Percentiles rank a stretch among this genome's conserved stretches.
These are phyloP conservation scores for Chlorella variabilis DNA, from an alignment of 163 green algal genomes.

Conservation along the genomic window DNA sequence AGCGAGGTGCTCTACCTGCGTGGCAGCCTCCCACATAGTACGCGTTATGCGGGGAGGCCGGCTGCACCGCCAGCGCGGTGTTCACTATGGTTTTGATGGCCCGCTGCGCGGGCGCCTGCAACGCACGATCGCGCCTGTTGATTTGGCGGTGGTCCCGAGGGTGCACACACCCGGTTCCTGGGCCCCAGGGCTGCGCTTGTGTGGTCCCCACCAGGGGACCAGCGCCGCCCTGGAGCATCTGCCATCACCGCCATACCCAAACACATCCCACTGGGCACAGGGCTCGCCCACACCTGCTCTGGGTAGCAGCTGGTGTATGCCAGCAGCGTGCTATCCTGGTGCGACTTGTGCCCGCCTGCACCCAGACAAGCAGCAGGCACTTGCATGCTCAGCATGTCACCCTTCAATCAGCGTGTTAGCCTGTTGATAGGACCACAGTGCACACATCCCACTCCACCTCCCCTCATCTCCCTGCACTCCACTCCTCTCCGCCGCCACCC, in stretches of 20 bases:
- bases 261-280: no score
- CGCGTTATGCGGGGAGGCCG: conserved; percentile 7
- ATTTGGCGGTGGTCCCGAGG: no score
- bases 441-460: neutral
- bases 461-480: neutral
- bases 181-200: no score
- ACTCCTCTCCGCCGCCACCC: no score
- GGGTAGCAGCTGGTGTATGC: conserved; percentile 43
- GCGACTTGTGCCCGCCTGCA: neutral
- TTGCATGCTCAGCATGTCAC: neutral
- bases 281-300: conserved; percentile 1
- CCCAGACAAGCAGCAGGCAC: neutral
- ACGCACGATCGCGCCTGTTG: neutral
- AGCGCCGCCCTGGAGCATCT: no score
- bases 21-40: neutral
- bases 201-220: no score
- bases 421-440: neutral
- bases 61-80: conserved; percentile 2
- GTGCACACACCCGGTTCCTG: no score
- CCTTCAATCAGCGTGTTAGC: neutral
- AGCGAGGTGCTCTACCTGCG: no score
- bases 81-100: conserved; percentile 8
- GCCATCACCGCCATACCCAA: no score
- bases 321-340: conserved; percentile 27
- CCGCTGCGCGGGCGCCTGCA: conserved; percentile 3